Evolutionary conservation across 2,329 filamentous ascomycete species (phyloP), one percentile per base, ranked within the genome.

Genomic region (Elsinoe ampelina): DNA sequence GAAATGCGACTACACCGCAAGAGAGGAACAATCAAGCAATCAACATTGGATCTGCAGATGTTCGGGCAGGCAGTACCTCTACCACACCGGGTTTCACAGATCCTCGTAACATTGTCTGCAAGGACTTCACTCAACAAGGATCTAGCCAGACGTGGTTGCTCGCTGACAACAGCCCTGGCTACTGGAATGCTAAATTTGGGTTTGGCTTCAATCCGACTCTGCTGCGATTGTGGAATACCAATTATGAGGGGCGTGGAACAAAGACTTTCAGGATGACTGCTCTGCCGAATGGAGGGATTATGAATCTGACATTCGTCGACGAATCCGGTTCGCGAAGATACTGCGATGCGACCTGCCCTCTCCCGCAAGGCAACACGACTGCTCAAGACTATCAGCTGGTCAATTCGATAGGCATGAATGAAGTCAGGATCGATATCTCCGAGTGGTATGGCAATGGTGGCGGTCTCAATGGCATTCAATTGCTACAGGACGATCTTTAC

Each of bases 281-380:
- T 15, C 75, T 92, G 58, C 91, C 92, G 4, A 82, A 92, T 65
- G 85, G 87, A 61, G 93, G 93, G 54, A 96, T 98, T 68, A 88
- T 98, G 84, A 96, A 97, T 71, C 79, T 98, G 66, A 95, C 90
- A 36, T 97, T 93, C 64, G 84, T 84, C 61, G 89, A 97, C 86
- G 20, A 75, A 68, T 38, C 86, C 1, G 86, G 86, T 22, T 74
- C 80, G 52, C 84, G 85, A 57, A 72, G 75, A 30, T 84, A 80
- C 58, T 98, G 93, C 72, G 89, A 91, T 55, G 85, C 83, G 60
- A 79, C 82, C 65, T 98, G 93, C 65, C 88, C 91, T n/a, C 78
- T 98, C 48, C 89, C 87, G 60, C 63, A 75, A 59, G 77, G 83
- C 66, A 82, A 89, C 65, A 72, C 77, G 15, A 80, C 77, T 5